Evolutionary conservation across 306 rosid genomes (phyloP).

Genomic region (Dalbergia cultrata): DNA sequence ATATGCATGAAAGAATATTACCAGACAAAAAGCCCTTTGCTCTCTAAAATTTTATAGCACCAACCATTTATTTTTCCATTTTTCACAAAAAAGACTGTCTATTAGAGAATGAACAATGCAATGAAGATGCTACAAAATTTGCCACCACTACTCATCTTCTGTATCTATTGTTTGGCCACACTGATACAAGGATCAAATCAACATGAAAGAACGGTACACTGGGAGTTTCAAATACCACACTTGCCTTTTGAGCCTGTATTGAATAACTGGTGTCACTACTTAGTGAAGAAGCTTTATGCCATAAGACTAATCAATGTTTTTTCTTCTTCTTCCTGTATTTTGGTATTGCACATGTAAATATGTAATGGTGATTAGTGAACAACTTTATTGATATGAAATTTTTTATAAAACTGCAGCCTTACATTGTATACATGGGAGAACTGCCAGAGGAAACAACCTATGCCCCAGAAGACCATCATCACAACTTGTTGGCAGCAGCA

Average conservation of each 20-base stretch:
- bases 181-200: constrained; percentile 46
- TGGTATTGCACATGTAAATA: neutral
- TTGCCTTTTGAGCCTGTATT: neutral
- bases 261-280: too few relatives aligned
- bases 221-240: neutral
- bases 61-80: neutral
- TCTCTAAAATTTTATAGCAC: neutral
- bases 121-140: constrained; percentile 36
- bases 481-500: constrained; percentile 56
- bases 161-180: constrained; percentile 35
- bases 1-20: neutral
- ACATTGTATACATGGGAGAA: constrained; percentile 79
- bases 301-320: constrained; percentile 3
- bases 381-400: neutral
- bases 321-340: neutral
- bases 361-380: constrained; percentile 5
- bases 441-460: constrained; percentile 38
- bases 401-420: constrained; percentile 55
- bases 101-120: constrained; percentile 10
- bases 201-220: constrained; percentile 60
- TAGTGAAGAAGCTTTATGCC: neutral
- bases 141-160: constrained; percentile 32
- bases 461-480: constrained; percentile 48
- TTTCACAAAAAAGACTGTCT: neutral
- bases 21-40: neutral